A percentile compares a stretch with the other conserved stretches of the same genome.
Conservation (phyloP, 2,329 filamentous ascomycete genomes). For the Zelopaecilomyces penicillatus region DNA sequence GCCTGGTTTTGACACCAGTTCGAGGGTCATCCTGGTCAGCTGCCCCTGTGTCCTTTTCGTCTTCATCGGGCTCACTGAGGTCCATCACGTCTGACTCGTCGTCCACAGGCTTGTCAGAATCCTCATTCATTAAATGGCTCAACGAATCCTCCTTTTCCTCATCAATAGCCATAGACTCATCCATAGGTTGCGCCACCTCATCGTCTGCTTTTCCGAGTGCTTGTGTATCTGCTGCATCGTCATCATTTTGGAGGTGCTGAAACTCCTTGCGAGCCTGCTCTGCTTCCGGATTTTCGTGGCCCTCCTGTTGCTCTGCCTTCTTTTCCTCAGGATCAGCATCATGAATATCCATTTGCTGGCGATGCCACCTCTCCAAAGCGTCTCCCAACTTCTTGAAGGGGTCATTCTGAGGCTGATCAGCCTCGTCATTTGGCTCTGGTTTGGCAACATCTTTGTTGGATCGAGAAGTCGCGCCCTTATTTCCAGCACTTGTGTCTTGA, state of each 20-base stretch:
- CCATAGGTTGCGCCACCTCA: constrained; percentile 76
- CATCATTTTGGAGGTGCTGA: constrained; percentile 82
- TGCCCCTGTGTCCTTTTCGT: constrained; percentile 30
- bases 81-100: constrained; percentile 39
- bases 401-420: constrained; percentile 43
- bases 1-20: constrained; percentile 51
- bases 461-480: constrained; percentile 48
- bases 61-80: constrained; percentile 25
- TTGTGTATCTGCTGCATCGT: constrained; percentile 76
- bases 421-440: constrained; percentile 35
- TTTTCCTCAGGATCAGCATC: constrained; percentile 39
- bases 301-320: constrained; percentile 41
- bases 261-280: constrained; percentile 78
- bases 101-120: constrained; percentile 38
- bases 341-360: constrained; percentile 75
- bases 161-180: constrained; percentile 83
- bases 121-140: constrained; percentile 45
- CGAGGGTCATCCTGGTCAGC: constrained; percentile 45
- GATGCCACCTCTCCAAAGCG: constrained; percentile 85
- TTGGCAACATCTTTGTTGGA: constrained; percentile 41
- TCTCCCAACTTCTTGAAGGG: constrained; percentile 94
- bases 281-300: constrained; percentile 41
- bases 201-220: constrained; percentile 82
- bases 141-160: constrained; percentile 49
- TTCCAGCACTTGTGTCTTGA: constrained; percentile 53